phyloP scores from a whole-genome alignment of 352 stramenopile species.

The Phytophthora pseudosyringae region DNA sequence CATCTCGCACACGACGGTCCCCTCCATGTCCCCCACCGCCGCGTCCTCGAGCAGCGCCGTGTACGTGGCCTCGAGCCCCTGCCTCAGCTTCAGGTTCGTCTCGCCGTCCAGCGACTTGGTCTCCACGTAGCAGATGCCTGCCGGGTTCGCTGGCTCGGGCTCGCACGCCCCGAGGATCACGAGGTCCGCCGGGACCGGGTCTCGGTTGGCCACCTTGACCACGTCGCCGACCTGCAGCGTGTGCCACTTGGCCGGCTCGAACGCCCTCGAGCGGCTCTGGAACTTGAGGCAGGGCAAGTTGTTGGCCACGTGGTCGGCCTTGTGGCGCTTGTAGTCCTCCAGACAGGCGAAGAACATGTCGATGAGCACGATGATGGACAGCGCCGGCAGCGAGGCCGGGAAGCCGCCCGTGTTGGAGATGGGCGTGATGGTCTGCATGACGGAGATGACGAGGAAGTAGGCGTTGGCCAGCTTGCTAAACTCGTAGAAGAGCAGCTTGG shows the following conservation, averaged over 20 bases:
- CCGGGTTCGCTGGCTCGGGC: conserved; percentile 64
- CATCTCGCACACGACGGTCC: conserved; percentile 77
- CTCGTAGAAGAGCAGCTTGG: conserved; percentile 92
- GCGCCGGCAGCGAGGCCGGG: conserved; percentile 87
- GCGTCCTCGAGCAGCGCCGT: conserved; percentile 62
- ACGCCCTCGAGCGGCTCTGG: conserved; percentile 39
- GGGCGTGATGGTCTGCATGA: conserved; percentile 91
- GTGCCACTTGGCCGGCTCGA: conserved; percentile 79
- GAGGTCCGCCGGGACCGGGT: conserved; percentile 87
- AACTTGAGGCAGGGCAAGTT: conserved; percentile 69
- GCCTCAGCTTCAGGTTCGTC: conserved; percentile 93
- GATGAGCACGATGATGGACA: conserved; percentile 94
- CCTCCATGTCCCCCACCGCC: conserved; percentile 55
- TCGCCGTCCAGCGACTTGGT: conserved; percentile 94
- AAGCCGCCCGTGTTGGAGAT: conserved; percentile 94
- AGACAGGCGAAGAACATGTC: conserved; percentile 93
- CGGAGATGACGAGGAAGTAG: conserved; percentile 94
- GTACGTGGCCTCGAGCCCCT: conserved; percentile 83
- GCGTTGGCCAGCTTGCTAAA: conserved; percentile 93
- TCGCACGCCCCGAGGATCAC: conserved; percentile 88
- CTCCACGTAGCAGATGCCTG: conserved; percentile 91
- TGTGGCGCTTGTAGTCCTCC: conserved; percentile 92
- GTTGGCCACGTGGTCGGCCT: conserved; percentile 89
- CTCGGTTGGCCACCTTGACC: conserved; percentile 90
- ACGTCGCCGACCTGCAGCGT: conserved; percentile 89